These are phyloP conservation scores for Penicillium sp. DNA, from an alignment of 2,329 filamentous ascomycete species.

Conservation along the genomic window DNA sequence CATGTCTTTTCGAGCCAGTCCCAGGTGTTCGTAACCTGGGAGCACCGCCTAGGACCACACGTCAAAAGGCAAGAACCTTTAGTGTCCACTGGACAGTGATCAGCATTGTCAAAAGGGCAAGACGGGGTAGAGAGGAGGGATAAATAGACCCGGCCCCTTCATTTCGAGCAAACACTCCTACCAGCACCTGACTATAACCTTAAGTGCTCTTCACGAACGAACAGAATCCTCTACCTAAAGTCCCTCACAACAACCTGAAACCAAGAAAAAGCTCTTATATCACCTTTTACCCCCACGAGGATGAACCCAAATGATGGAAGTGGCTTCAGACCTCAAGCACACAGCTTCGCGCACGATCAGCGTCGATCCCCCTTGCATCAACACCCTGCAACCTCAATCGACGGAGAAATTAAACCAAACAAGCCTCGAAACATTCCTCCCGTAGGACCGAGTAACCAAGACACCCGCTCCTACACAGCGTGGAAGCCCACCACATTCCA, in stretches of 20 bases:
- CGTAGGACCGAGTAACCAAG: slow-evolving; percentile 13
- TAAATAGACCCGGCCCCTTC: neutral
- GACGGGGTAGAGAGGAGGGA: neutral
- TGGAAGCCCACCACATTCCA: slow-evolving; percentile 20
- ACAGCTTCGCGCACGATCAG: slow-evolving; percentile 11
- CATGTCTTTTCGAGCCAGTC: too few species aligned
- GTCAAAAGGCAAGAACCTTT: too few species aligned
- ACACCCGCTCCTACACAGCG: slow-evolving; percentile 15
- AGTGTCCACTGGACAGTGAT: too few species aligned
- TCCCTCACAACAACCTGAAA: neutral
- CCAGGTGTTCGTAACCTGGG: too few species aligned
- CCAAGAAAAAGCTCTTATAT: neutral
- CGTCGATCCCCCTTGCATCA: slow-evolving; percentile 29
- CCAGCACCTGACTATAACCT: neutral
- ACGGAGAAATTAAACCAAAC: slow-evolving; percentile 22
- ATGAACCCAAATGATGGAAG: neutral
- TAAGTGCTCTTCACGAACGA: neutral
- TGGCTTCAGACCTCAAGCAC: neutral
- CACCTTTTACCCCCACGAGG: neutral
- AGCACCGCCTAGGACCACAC: too few species aligned
- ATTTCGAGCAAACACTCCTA: neutral
- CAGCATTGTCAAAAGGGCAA: neutral
- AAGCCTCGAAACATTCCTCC: slow-evolving; percentile 32
- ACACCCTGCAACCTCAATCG: slow-evolving; percentile 26
- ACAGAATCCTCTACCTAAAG: neutral